phyloP scores from a whole-genome alignment of 371 early-diverging fungal genomes.

The Polyrhizophydium stewartii region DNA sequence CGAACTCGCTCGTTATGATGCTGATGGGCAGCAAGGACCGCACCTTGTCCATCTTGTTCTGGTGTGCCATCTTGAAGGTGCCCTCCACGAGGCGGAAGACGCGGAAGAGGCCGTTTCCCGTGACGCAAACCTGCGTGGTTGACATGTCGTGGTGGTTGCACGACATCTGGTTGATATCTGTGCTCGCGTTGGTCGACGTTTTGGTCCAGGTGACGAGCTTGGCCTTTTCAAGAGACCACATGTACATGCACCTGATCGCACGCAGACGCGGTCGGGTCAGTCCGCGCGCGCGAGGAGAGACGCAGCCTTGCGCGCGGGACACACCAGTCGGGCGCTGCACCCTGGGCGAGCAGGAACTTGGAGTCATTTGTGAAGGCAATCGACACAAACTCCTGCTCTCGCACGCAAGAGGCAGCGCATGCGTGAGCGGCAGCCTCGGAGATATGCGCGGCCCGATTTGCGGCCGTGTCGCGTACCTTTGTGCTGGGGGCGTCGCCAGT shows the following conservation, averaged over 20 bases:
- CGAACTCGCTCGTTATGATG: no score
- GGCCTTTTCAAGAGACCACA: slow-evolving; percentile 41
- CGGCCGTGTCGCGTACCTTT: neutral
- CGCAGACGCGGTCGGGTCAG: slow-evolving; percentile 27
- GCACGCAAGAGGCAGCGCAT: neutral
- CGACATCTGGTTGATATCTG: slow-evolving; percentile 34
- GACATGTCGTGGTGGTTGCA: slow-evolving; percentile 32
- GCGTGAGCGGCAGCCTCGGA: neutral
- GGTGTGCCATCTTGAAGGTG: slow-evolving; percentile 30
- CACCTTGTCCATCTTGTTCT: slow-evolving; percentile 42
- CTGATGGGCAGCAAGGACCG: neutral
- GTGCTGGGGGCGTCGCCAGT: slow-evolving; percentile 4
- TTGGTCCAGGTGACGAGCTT: slow-evolving; percentile 28
- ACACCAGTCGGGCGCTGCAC: slow-evolving; percentile 42
- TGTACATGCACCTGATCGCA: slow-evolving; percentile 38
- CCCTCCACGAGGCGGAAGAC: slow-evolving; percentile 34
- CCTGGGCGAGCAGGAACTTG: slow-evolving; percentile 34
- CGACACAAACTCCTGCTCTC: slow-evolving; percentile 32
- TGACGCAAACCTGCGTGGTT: slow-evolving; percentile 35
- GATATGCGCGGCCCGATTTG: neutral
- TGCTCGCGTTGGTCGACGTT: slow-evolving; percentile 24
- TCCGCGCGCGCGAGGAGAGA: neutral
- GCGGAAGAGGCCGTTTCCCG: slow-evolving; percentile 34
- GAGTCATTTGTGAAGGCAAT: slow-evolving; percentile 35
- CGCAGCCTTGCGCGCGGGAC: neutral